These are phyloP conservation scores for Aspergillus alliaceus DNA, from an alignment of 2,329 filamentous ascomycete species.

Conservation along the genomic window DNA sequence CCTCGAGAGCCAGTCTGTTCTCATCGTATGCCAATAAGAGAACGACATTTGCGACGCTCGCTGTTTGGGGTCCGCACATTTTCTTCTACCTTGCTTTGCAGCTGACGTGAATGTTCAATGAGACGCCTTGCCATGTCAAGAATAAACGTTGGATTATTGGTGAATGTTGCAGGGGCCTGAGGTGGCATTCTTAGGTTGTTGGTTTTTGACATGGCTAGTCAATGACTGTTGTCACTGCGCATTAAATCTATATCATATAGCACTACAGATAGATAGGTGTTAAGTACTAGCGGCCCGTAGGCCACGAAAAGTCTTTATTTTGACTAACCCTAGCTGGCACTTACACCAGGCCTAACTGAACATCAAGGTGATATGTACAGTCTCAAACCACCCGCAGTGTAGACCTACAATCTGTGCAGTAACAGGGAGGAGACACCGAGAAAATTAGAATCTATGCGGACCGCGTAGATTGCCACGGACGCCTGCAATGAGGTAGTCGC, in stretches of 20 bases:
- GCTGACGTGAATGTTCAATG: background rate
- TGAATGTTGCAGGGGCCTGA: background rate
- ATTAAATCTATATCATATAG: too few species aligned
- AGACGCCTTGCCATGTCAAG: background rate
- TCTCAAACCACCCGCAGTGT: conserved; percentile 12
- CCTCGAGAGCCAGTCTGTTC: too few species aligned
- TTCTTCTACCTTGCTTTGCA: too few species aligned
- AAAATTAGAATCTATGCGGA: background rate
- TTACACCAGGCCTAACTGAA: conserved; percentile 17
- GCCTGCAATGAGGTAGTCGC: conserved; percentile 8
- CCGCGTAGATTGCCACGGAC: conserved; percentile 4
- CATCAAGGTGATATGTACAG: conserved; percentile 23
- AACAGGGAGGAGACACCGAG: background rate
- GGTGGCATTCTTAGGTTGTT: too few species aligned
- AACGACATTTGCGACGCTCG: too few species aligned
- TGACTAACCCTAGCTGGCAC: conserved; percentile 23
- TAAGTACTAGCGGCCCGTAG: conserved; percentile 20
- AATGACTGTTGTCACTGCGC: too few species aligned
- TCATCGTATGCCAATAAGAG: too few species aligned
- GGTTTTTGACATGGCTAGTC: too few species aligned
- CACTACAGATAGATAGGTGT: too few species aligned
- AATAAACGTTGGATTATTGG: background rate
- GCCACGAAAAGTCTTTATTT: conserved; percentile 26
- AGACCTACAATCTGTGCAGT: conserved; percentile 3
- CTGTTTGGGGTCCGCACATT: too few species aligned